phyloP scores from a whole-genome alignment of 441 rosid species.

The Flueggea neowawraea region DNA sequence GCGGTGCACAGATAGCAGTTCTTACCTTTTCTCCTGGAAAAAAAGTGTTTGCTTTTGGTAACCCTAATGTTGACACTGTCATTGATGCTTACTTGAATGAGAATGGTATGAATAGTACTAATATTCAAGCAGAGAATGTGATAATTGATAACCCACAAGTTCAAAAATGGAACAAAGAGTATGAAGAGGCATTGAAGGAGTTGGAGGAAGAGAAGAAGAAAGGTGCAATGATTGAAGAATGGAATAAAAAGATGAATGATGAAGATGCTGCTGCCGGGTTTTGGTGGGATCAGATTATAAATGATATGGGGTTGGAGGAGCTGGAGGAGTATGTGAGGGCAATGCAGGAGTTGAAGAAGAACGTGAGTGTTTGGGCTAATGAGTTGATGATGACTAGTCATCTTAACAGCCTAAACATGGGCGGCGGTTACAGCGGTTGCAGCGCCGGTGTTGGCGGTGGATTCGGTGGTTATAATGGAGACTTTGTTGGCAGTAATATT shows the following conservation, averaged over 20 bases:
- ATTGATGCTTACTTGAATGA: constrained; percentile 22
- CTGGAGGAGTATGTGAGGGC: constrained; percentile 36
- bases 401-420: not conserved
- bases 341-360: constrained; percentile 31
- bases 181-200: constrained; percentile 18
- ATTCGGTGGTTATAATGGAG: too few relatives aligned
- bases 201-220: constrained; percentile 33
- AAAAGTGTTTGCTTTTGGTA: constrained; percentile 35
- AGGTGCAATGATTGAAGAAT: constrained; percentile 12
- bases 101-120: too few relatives aligned
- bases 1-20: constrained; percentile 34
- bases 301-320: constrained; percentile 29
- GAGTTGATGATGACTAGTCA: constrained; percentile 11
- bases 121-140: not conserved
- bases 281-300: constrained; percentile 43
- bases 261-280: constrained; percentile 1
- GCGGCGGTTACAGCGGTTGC: not conserved
- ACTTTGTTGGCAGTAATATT: too few relatives aligned
- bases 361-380: constrained; percentile 21
- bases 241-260: constrained; percentile 12
- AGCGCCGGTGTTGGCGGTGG: not conserved
- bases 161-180: constrained; percentile 21
- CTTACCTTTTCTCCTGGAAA: constrained; percentile 37
- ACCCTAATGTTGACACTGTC: constrained; percentile 25
- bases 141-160: constrained; percentile 3